These are phyloP conservation scores for Thelonectria blattea DNA, from an alignment of 2,329 filamentous ascomycete genomes.

Conservation along the genomic window DNA sequence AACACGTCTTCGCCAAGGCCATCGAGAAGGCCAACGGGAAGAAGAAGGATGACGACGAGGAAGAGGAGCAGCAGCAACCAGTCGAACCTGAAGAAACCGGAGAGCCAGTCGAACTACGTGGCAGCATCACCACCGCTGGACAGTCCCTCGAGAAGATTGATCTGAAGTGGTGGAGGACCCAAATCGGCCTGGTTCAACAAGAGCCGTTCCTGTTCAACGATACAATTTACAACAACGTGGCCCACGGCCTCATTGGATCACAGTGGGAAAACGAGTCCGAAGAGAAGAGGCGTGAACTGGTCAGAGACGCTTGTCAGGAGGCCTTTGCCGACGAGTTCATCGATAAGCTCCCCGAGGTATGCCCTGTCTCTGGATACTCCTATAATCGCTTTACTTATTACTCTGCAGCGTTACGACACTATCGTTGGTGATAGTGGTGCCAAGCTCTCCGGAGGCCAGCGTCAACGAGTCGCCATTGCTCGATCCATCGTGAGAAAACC, in stretches of 20 bases:
- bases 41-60: constrained; percentile 45
- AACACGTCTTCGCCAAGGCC: constrained; percentile 58
- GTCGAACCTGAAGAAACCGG: constrained; percentile 47
- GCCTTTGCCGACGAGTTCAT: constrained; percentile 75
- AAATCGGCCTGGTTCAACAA: constrained; percentile 71
- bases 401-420: constrained; percentile 69
- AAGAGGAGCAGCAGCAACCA: constrained; percentile 36
- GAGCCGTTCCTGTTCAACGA: constrained; percentile 73
- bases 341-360: constrained; percentile 62
- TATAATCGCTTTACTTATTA: constrained; percentile 19
- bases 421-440: constrained; percentile 78
- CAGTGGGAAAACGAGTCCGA: constrained; percentile 59
- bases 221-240: constrained; percentile 67
- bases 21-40: constrained; percentile 53
- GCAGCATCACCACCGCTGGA: constrained; percentile 57
- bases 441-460: constrained; percentile 82
- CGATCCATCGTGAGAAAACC: constrained; percentile 76
- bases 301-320: constrained; percentile 68
- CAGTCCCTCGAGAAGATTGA: constrained; percentile 63
- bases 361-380: constrained; percentile 20
- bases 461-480: constrained; percentile 82
- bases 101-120: constrained; percentile 53
- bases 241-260: constrained; percentile 61
- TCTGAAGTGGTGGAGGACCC: constrained; percentile 66
- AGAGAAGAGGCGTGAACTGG: constrained; percentile 63